Evolutionary conservation across 1,284 basidiomycete genomes (phyloP), one percentile per base, ranked within the genome.

Genomic region (Heterobasidion irregulare): DNA sequence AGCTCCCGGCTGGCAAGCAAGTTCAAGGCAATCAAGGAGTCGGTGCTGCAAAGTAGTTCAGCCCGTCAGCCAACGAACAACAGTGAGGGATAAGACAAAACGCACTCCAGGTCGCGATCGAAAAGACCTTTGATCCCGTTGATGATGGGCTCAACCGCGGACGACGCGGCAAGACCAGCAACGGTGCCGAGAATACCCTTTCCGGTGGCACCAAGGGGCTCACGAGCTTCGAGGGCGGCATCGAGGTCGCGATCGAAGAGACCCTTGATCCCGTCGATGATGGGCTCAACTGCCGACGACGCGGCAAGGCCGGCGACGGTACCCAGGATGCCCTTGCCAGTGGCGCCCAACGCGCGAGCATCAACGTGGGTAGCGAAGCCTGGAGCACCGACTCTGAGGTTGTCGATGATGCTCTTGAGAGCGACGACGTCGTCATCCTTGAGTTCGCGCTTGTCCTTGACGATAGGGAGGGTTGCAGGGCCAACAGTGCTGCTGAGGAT

Each of bases 301-400:
- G 38, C 51, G 13, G 12, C 38, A 7, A 52, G 51, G n/a, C 51
- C 51, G 5, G 19, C 26, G 9, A 38, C 13, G 19, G 35, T 52
- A 15, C 51, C 51, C 15, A 52, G 35, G 51, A 52, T 38, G 51
- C 51, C 51, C 38, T 52, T 52, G 51, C 18, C 35, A 19, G 35
- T 38, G 13, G 51, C 15, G 51, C 51, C 41, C 15, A 52, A 15
- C 38, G 9, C 51, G 13, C 38, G 13, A 12, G 34, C 51, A 2
- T 52, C 36, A 34, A 41, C 35, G 12, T 36, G 19, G 2, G 13
- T 41, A 9, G 13, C 35, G 18, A 35, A 26, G 47, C n/a, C 12
- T 13, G 47, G 12, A 12, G 5, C 47, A 12, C 47, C 47, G 47
- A 26, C 15, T 12, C 15, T 18, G 19, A 15, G 15, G 12, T 18